A percentile compares a stretch with the other conserved stretches of the same genome.
Conservation (phyloP, 1,139 yeast species). For the Hemisphaericaspora xylanilytica region DNA sequence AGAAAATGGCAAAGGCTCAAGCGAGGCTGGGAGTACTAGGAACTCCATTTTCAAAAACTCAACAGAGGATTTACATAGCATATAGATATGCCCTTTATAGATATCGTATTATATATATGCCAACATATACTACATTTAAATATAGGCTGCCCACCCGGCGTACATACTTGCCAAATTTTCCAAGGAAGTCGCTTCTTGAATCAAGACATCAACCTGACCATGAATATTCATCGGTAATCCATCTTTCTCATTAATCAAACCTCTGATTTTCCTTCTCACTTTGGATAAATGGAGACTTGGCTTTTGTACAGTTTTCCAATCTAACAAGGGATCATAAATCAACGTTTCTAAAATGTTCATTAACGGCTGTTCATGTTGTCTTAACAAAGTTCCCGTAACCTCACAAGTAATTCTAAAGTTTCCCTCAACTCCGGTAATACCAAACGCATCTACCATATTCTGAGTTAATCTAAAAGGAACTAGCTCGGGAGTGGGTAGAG, state of each 20-base stretch:
- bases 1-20: no score
- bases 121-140: constrained; percentile 15
- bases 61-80: neutral
- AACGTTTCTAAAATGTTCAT: constrained; percentile 93
- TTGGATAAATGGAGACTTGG: constrained; percentile 73
- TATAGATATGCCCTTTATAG: neutral
- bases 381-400: constrained; percentile 68
- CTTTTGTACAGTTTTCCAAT: constrained; percentile 51
- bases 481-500: constrained; percentile 76
- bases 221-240: constrained; percentile 85
- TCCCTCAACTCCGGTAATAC: constrained; percentile 89
- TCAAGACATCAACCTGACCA: constrained; percentile 89
- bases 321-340: constrained; percentile 86
- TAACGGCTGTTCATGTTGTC: constrained; percentile 81
- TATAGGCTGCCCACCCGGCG: constrained; percentile 88
- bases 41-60: neutral
- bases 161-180: constrained; percentile 83
- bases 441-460: constrained; percentile 88
- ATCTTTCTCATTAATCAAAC: constrained; percentile 72
- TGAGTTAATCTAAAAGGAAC: constrained; percentile 93
- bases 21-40: no score
- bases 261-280: constrained; percentile 79
- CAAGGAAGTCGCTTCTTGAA: constrained; percentile 75
- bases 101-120: neutral
- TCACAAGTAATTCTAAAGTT: constrained; percentile 83